Base-by-base conservation (phyloP, 495 filamentous ascomycete genomes). In the Chlorociboria aeruginascens region DNA sequence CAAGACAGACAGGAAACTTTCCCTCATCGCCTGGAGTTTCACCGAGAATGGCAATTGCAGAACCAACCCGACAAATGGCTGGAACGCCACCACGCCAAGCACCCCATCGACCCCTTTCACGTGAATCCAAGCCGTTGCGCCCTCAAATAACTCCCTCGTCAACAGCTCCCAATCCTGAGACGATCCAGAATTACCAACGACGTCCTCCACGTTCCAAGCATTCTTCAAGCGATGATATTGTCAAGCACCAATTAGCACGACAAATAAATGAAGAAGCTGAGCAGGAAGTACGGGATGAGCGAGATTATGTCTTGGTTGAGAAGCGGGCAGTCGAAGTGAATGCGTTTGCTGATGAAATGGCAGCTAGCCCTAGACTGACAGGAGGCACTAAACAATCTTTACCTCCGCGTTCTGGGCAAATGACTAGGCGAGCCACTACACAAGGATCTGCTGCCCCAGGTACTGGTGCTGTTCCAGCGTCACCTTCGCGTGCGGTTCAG, bases 311-410 rank as follows among this genome's bases (percentile, higher is more conserved):
- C 32, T 66, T 98, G 13, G 86, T 98, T 14, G 93, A 98, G 64
- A 97, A 96, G 68, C 81, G 82, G 43, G 82, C 83, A 7, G 89
- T 97, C 3, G 87, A 96, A 62, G 90, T 97, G 28, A 96, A 98
- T 66, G 90, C 92, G 3, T 86, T 98, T 60, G 92, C 92, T 8
- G 92, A 98, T 60, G 89, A 97, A 62, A 67, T 98, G 53, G 87
- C 86, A 13, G 79, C 86, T 40, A 86, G 85, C 49, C 72, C 45
- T 67, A 69, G 49, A 58, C 62, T 43, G 46, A 68, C 68, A 40
- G 61, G 65, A 8, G 20, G 20, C 20, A 65, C 68, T 0, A 66
- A 68, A 31, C 54, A 63, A 28, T 58, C 60, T 6, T 43, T 56
- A 8, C 57, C 65, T 49, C 51, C 62, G 17, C 70, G 66, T 25